These are phyloP conservation scores for Ambrosiella xylebori DNA, from an alignment of 2,329 filamentous ascomycete species.

Conservation along the genomic window DNA sequence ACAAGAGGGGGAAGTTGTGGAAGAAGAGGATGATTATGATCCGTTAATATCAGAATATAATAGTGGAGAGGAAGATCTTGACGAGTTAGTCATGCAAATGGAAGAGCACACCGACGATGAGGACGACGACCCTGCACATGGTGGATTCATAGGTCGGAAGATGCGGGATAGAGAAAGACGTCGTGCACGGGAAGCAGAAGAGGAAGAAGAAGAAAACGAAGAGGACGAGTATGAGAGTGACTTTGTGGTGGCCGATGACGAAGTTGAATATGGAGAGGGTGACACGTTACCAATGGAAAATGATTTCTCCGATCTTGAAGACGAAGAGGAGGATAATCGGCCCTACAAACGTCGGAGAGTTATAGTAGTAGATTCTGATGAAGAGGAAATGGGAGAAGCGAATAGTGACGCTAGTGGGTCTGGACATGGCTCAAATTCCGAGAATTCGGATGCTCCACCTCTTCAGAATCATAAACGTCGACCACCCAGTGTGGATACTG, in stretches of 20 bases:
- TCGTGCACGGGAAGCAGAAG: not conserved
- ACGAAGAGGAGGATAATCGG: not conserved
- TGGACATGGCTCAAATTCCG: not conserved
- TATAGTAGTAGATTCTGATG: not conserved
- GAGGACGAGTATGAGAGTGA: constrained; percentile 9
- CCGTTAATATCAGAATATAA: not conserved
- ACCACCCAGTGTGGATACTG: not conserved
- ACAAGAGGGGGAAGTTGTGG: not conserved
- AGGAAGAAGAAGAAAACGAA: not conserved
- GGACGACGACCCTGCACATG: too few species aligned
- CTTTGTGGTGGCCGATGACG: constrained; percentile 8
- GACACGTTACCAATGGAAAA: not conserved
- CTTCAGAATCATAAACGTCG: not conserved
- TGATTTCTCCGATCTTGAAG: not conserved
- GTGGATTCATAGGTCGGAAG: too few species aligned
- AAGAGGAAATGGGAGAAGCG: not conserved
- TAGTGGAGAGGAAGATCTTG: not conserved
- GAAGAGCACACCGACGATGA: too few species aligned
- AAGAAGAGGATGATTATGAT: not conserved
- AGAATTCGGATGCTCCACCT: not conserved
- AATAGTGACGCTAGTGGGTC: not conserved
- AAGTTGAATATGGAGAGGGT: constrained; percentile 6
- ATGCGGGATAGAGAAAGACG: not conserved
- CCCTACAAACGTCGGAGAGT: not conserved
- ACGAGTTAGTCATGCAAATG: not conserved